Evolutionary conservation across 2,329 filamentous ascomycete genomes (phyloP), one percentile per base, ranked within the genome.

Genomic region (Ceratocystis ficicola): DNA sequence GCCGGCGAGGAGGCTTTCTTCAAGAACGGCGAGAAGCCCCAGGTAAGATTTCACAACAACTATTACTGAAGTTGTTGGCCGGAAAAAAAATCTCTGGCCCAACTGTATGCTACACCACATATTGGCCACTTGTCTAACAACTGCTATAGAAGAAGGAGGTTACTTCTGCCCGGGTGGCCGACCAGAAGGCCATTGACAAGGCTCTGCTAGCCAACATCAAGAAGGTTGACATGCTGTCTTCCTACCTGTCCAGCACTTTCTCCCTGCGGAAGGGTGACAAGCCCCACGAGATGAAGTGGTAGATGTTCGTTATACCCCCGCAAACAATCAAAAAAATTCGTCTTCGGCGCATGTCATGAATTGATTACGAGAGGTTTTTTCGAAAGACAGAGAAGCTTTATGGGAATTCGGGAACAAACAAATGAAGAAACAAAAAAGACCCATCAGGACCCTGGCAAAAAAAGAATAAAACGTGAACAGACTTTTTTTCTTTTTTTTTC

Each of bases 251-350:
- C 77, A 90, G 88, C 80, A 90, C 88, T 78, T 99, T 99, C 89
- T 95, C 89, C 86, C 87, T 99, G 81, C 89, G 93, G 83, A 96
- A 92, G 85, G 94, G 94, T 77, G 93, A 99, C 86, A 92, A 93
- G 88, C 94, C 94, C 81, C 94, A 99, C 83, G 90, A 95, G 87
- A 97, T 99, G 94, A 89, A 90, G 82, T 99, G 93, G 86, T 99
- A 96, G 81, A 86, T 70, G 69, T 67, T 67, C 57, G 60, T 65
- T 67, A 67, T 65, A 68, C 69, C 69, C 66, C 55, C 66, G 66
- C 66, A 67, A 67, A 69, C 70, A 71, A 70, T 69, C 71, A 72
- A 73, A 67, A 66, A 62, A 67, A 67, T 52, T 67, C 60, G 64
- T 50, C 66, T 64, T 64, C 50, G 61, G 65, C 50, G 65, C 62